Conservation (phyloP, 176 grass and related monocot species). For the Oryza brachyantha region DNA sequence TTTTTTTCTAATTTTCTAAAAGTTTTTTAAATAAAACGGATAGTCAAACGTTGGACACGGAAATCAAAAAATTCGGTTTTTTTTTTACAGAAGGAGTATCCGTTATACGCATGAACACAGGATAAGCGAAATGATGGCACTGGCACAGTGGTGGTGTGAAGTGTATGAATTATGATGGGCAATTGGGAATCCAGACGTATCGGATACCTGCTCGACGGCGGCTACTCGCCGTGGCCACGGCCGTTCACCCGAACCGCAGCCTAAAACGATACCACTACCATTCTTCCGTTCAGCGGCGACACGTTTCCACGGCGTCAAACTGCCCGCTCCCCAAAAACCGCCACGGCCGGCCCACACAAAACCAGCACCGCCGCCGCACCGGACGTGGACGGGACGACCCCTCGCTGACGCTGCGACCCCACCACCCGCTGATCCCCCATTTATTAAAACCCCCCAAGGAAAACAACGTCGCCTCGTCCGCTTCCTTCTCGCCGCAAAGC, state of each 20-base stretch:
- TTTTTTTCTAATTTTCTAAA: too few relatives aligned
- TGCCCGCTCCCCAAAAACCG: not conserved
- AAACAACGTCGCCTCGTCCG: not conserved
- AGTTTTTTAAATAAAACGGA: too few relatives aligned
- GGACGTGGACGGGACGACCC: not conserved
- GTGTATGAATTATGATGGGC: too few relatives aligned
- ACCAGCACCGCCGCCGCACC: not conserved
- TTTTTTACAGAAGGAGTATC: too few relatives aligned
- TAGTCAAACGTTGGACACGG: too few relatives aligned
- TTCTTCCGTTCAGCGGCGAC: not conserved
- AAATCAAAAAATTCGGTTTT: too few relatives aligned
- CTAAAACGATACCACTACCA: not conserved
- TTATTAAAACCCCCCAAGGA: conserved; percentile 16
- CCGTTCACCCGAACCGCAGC: not conserved
- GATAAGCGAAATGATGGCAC: too few relatives aligned
- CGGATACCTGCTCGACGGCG: too few relatives aligned
- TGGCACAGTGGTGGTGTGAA: too few relatives aligned
- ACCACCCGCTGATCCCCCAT: not conserved
- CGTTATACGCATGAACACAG: too few relatives aligned
- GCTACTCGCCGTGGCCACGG: not conserved
- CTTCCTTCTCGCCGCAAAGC: not conserved
- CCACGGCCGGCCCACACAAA: not conserved
- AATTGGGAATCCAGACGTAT: too few relatives aligned
- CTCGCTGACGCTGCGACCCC: not conserved
- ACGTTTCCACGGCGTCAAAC: not conserved